Conservation (phyloP, 2,329 filamentous ascomycete species). For the Fusarium temperatum region DNA sequence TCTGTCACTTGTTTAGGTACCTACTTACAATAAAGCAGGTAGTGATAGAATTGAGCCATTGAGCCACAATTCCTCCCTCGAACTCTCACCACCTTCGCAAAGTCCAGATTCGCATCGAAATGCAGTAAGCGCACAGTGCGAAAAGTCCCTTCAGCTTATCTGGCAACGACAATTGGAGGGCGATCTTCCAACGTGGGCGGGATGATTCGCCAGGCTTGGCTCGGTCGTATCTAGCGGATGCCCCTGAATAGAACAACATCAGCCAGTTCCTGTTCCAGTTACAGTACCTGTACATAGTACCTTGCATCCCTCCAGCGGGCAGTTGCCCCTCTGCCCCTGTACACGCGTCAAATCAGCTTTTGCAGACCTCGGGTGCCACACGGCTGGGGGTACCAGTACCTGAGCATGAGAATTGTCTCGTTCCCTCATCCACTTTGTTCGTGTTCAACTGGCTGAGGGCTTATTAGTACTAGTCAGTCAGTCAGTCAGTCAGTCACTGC, state of each 20-base stretch:
- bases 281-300: constrained; percentile 26
- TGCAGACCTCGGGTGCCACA: constrained; percentile 17
- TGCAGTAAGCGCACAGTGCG: constrained; percentile 31
- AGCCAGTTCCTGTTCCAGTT: constrained; percentile 16
- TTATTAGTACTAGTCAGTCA: neutral
- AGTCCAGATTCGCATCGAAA: neutral
- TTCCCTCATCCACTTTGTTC: constrained; percentile 21
- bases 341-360: constrained; percentile 35
- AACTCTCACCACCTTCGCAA: constrained; percentile 14
- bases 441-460: constrained; percentile 27
- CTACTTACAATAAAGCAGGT: neutral
- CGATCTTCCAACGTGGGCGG: constrained; percentile 47
- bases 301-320: constrained; percentile 13
- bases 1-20: neutral
- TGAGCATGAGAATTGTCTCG: constrained; percentile 5
- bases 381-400: constrained; percentile 30
- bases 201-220: constrained; percentile 46
- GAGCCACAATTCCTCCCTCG: constrained; percentile 27
- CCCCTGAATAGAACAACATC: constrained; percentile 40
- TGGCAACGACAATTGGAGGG: constrained; percentile 4
- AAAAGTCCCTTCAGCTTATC: constrained; percentile 31
- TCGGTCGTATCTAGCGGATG: constrained; percentile 7
- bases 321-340: constrained; percentile 28
- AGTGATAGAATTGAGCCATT: neutral
- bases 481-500: constrained; percentile 7